A percentile compares a stretch with the other conserved stretches of the same genome.
These are phyloP conservation scores for Quercus wislizeni DNA, from an alignment of 306 rosid species.

Conservation along the genomic window DNA sequence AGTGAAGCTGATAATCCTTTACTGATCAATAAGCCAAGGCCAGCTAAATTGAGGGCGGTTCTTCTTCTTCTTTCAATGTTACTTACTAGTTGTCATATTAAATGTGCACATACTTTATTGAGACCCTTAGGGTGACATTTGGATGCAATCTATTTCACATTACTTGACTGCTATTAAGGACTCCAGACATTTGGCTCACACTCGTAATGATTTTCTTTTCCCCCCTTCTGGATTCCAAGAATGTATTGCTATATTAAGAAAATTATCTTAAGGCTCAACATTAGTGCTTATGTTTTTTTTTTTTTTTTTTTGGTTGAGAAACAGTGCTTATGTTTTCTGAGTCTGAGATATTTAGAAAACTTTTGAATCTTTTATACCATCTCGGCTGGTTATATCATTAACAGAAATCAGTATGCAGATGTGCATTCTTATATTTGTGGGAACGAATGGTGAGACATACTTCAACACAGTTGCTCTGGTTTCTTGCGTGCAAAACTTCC, in stretches of 20 bases:
- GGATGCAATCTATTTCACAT: neutral
- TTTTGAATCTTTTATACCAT: conserved; percentile 12
- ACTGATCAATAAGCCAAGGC: neutral
- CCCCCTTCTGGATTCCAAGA: neutral
- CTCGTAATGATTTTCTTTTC: neutral
- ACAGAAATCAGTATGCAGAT: conserved; percentile 60
- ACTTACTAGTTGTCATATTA: neutral
- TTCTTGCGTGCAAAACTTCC: conserved; percentile 91
- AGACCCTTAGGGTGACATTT: neutral
- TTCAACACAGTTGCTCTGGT: conserved; percentile 90
- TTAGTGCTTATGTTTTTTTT: neutral
- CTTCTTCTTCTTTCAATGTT: neutral
- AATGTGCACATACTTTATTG: neutral
- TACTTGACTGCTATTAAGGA: neutral
- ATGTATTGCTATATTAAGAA: conserved; percentile 11
- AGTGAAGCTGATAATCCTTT: neutral
- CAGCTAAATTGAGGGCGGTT: neutral
- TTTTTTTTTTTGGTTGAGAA: too few species aligned
- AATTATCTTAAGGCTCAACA: conserved; percentile 8
- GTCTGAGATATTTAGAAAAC: neutral
- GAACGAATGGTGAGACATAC: conserved; percentile 96
- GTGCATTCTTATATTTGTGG: conserved; percentile 80
- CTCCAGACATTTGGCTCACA: neutral
- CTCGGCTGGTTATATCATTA: conserved; percentile 10
- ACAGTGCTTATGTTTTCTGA: neutral